These are phyloP conservation scores for Suillus subaureus DNA, from an alignment of 768 basidiomycete genomes.

Conservation along the genomic window DNA sequence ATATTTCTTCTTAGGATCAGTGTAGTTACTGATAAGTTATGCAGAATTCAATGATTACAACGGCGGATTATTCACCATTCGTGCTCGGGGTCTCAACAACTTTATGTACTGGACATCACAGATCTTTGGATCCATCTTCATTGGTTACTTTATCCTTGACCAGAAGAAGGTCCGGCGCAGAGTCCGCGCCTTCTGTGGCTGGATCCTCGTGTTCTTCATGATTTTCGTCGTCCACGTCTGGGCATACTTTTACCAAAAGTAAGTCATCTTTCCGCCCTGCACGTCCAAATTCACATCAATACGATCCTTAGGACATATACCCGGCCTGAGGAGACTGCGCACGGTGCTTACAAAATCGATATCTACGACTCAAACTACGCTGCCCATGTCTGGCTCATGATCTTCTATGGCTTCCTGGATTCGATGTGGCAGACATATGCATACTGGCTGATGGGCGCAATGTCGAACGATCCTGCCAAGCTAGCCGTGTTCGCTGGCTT, in stretches of 20 bases:
- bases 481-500: constrained; percentile 85
- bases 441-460: constrained; percentile 86
- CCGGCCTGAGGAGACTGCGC: constrained; percentile 43
- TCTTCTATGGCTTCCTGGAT: constrained; percentile 77
- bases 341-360: constrained; percentile 50
- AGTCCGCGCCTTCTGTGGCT: constrained; percentile 69
- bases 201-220: constrained; percentile 63
- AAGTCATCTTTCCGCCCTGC: constrained; percentile 17
- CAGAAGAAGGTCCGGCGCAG: constrained; percentile 57
- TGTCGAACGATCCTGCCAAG: constrained; percentile 81
- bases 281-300: not conserved
- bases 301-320: constrained; percentile 53
- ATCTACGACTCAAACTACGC: constrained; percentile 58
- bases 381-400: constrained; percentile 62
- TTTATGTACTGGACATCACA: constrained; percentile 80
- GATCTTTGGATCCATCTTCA: constrained; percentile 73
- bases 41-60: constrained; percentile 85
- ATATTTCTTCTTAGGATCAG: not conserved
- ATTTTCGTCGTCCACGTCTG: constrained; percentile 74
- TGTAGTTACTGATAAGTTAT: constrained; percentile 11
- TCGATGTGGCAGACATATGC: constrained; percentile 85
- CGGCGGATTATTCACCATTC: constrained; percentile 75
- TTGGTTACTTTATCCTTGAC: constrained; percentile 69
- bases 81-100: constrained; percentile 78
- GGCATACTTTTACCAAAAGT: constrained; percentile 81